A percentile compares a stretch with the other conserved stretches of the same genome.
Evolutionary conservation across 257 asterid genomes (phyloP).

Genomic region (Nicotiana tomentosiformis): DNA sequence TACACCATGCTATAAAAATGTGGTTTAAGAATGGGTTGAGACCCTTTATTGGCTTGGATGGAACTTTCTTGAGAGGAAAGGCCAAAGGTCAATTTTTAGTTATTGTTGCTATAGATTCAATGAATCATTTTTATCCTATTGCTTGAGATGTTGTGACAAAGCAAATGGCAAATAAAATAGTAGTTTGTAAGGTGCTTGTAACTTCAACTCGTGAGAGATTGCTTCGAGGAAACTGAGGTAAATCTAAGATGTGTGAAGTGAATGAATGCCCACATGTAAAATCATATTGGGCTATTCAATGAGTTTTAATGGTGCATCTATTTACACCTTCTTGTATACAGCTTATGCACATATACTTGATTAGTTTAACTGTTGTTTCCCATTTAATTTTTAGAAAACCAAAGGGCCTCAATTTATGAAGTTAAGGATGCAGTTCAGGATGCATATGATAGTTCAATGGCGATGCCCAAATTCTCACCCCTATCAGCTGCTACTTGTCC

Average conservation of each 20-base stretch:
- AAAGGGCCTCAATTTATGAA: constrained; percentile 57
- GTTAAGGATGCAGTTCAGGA: constrained; percentile 53
- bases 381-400: constrained; percentile 34
- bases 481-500: constrained; percentile 72
- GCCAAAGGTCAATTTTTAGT: too few relatives aligned
- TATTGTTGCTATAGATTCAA: too few relatives aligned
- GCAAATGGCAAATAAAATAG: too few relatives aligned
- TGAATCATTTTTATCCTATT: too few relatives aligned
- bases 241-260: background rate
- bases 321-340: background rate
- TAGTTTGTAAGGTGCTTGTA: too few relatives aligned
- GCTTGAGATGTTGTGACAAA: background rate
- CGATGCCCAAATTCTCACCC: constrained; percentile 68
- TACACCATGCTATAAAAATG: too few relatives aligned
- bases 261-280: background rate
- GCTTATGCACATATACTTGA: background rate
- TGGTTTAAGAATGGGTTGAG: too few relatives aligned
- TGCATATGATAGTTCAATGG: constrained; percentile 40
- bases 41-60: too few relatives aligned
- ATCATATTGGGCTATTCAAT: background rate
- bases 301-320: background rate
- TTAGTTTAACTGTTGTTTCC: background rate
- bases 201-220: too few relatives aligned
- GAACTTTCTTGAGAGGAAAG: too few relatives aligned
- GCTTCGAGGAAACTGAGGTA: too few relatives aligned